Base-by-base conservation (phyloP, 352 stramenopile genomes). In the Pythium scleroteichum region DNA sequence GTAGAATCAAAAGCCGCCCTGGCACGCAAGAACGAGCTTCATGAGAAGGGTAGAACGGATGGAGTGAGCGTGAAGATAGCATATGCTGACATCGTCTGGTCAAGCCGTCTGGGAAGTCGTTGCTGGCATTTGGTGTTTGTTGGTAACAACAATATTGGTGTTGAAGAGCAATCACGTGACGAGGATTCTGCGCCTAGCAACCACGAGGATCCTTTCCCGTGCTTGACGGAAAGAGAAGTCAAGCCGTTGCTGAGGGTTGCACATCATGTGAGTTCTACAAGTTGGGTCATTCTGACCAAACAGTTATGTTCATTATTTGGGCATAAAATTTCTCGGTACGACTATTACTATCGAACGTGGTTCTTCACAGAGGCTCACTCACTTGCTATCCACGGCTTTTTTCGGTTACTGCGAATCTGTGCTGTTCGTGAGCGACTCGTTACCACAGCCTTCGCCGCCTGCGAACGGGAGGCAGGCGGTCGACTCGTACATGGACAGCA, bases 201-300 rank as follows among this genome's bases (percentile, higher is more conserved):
- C 26, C 33, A n/a, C 24, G 79, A 87, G 17, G 79, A 90, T 50
- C 79, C 79, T 10, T 90, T 90, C 44, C 77, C 79, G 66, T 83
- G 72, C 53, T 71, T 90, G 50, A n/a, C 12, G 7, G 62, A 33
- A 58, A 19, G 9, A 35, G 6, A 5, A 22, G 17, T 48, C 3
- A 23, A 5, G 39, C 16, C 39, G 5, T 22, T 7, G 5, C 39
- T n/a, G 19, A 48, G 4, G 19, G n/a, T 9, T 48, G 2, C 4
- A 24, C 8, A 12, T 44, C 48, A 40, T 44, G 32, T 54, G 24
- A 41, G 48, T 56, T 46, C 26, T 20, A n/a, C n/a, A n/a, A n/a
- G n/a, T 10, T 10, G 29, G 5, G 10, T 10, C 10, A 5, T 35
- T 35, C 29, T 35, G 10, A 35, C 10, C 29, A 35, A 10, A 35